Evolutionary conservation across 345 rosid species (phyloP).

Genomic region (Noccaea caerulescens): DNA sequence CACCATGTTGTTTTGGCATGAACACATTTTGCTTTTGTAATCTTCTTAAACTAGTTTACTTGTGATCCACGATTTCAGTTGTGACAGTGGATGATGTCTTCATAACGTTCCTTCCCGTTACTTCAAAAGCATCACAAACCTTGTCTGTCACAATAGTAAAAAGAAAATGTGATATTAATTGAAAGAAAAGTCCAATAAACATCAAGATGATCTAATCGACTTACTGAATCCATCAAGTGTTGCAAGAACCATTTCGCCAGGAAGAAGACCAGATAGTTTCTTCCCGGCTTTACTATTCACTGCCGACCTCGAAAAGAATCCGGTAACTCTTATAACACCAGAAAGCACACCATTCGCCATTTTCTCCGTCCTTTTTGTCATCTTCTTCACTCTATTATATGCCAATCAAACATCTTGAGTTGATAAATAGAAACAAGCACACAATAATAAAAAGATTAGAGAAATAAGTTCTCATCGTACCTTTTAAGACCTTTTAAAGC

Average conservation of each 20-base stretch:
- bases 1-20: neutral
- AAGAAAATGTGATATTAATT: neutral
- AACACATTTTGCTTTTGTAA: neutral
- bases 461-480: constrained; percentile 14
- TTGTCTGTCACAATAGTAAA: constrained; percentile 48
- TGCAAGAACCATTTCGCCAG: constrained; percentile 89
- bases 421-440: too few species aligned
- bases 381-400: constrained; percentile 63
- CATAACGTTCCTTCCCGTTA: constrained; percentile 89
- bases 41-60: constrained; percentile 44
- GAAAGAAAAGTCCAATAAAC: too few species aligned
- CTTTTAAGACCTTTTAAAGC: constrained; percentile 76
- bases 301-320: constrained; percentile 66
- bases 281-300: constrained; percentile 76
- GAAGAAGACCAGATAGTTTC: constrained; percentile 75
- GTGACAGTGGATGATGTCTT: constrained; percentile 89
- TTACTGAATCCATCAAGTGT: constrained; percentile 93
- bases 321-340: constrained; percentile 84
- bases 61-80: constrained; percentile 74
- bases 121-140: constrained; percentile 90
- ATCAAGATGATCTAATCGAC: constrained; percentile 54
- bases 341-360: constrained; percentile 82
- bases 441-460: neutral
- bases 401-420: neutral
- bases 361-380: constrained; percentile 80